These are phyloP conservation scores for Allium cepa DNA, from an alignment of 106 monocot species.

Conservation along the genomic window DNA sequence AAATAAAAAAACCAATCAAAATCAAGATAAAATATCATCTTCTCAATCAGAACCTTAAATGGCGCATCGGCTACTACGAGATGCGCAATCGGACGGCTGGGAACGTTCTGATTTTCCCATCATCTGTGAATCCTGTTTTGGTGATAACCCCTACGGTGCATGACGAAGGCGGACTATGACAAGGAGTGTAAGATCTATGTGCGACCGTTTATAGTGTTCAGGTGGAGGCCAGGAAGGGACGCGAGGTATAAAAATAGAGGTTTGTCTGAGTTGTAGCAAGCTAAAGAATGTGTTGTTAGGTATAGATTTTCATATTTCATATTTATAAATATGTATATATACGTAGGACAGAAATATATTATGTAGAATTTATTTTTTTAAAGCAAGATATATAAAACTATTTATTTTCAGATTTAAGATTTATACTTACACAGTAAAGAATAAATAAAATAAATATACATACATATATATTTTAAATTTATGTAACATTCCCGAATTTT, in stretches of 20 bases:
- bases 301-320: too few species aligned
- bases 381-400: too few species aligned
- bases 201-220: conserved; percentile 90
- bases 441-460: too few species aligned
- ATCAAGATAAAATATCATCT: neutral
- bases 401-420: too few species aligned
- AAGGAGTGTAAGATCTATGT: conserved; percentile 99
- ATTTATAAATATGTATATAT: too few species aligned
- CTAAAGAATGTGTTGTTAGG: conserved; percentile 86
- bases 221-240: conserved; percentile 95
- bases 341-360: too few species aligned
- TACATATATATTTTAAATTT: too few species aligned
- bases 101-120: conserved; percentile 74
- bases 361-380: too few species aligned
- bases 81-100: conserved; percentile 73
- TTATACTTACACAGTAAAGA: too few species aligned
- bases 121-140: conserved; percentile 75
- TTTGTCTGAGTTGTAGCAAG: conserved; percentile 72
- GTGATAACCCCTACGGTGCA: conserved; percentile 66
- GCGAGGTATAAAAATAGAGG: conserved; percentile 72
- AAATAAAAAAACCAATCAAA: too few species aligned
- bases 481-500: too few species aligned
- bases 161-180: conserved; percentile 76
- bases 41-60: conserved; percentile 1
- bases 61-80: conserved; percentile 64